Base-by-base conservation (phyloP, 2,329 filamentous ascomycete genomes). In the Penicillium griseofulvum region DNA sequence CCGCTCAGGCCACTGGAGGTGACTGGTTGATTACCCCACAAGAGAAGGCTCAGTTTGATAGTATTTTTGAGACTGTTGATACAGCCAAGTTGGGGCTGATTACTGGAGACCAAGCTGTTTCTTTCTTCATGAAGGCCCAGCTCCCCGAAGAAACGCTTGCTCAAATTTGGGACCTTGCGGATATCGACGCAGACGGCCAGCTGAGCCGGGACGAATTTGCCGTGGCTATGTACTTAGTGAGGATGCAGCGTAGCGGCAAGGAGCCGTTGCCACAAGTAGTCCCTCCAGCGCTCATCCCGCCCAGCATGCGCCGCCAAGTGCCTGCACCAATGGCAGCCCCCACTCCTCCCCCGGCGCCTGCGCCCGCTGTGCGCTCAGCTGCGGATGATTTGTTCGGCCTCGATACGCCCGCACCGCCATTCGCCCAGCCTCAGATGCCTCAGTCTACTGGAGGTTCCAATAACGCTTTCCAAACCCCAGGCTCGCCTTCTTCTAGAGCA, bases 111-210 rank as follows among this genome's bases (percentile, higher is more conserved):
- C 91, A 97, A 74, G 94, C 93, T 2, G 94, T 97, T 9, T 83
- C 86, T 9, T 99, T 97, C 76, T 90, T 99, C 73, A 93, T 89
- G 70, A 91, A 96, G 73, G 96, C 93, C 0, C 88, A 90, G 54
- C 81, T 99, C 14, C 85, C 90, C 0, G 93, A 97, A 70, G 93
- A 97, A 66, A 85, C 85, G 10, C 80, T 99, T 50, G 94, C 94
- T 29, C 90, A 95, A 66, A 96, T 99, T 60, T 99, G 94, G 94
- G 94, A 99, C 71, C 83, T 99, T 29, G 88, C 94, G 14, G 94
- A 99, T 74, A 91, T 97, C 74, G 91, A 90, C 68, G 94, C 91
- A 8, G 89, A 92, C 64, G 94, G 94, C 11, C 87, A 88, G 54
- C 79, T 99, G 54, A 91, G 83, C 44, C 86, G 85, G 65, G 94